A percentile compares a stretch with the other conserved stretches of the same genome.
These are phyloP conservation scores for Pyrus betulifolia DNA, from an alignment of 306 rosid species.

Conservation along the genomic window DNA sequence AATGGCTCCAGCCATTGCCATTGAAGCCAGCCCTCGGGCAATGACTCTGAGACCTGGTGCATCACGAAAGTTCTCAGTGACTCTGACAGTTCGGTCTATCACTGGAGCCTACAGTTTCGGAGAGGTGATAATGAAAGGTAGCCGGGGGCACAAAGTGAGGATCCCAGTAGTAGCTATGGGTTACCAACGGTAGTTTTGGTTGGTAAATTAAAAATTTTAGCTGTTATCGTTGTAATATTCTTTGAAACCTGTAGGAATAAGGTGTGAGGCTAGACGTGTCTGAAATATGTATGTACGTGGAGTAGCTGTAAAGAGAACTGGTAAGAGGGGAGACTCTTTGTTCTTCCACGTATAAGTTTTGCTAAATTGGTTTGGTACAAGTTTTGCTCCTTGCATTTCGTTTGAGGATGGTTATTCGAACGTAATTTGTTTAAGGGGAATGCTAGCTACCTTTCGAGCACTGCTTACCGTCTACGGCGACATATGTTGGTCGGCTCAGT, in stretches of 20 bases:
- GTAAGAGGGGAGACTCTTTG: constrained; percentile 37
- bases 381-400: not conserved
- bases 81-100: constrained; percentile 63
- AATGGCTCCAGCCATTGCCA: constrained; percentile 83
- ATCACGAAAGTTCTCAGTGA: constrained; percentile 50
- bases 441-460: no score
- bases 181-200: constrained; percentile 48
- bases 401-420: not conserved
- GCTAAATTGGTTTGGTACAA: constrained; percentile 30
- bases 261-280: constrained; percentile 46
- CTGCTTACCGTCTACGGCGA: no score
- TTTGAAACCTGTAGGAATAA: constrained; percentile 92
- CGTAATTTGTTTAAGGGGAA: not conserved
- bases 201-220: constrained; percentile 20
- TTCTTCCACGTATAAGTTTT: constrained; percentile 66
- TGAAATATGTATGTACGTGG: constrained; percentile 33
- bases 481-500: no score
- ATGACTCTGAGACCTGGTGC: constrained; percentile 69
- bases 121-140: constrained; percentile 82
- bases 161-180: constrained; percentile 88
- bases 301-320: constrained; percentile 69
- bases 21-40: constrained; percentile 79
- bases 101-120: constrained; percentile 78
- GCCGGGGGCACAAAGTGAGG: constrained; percentile 94
- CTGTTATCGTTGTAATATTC: constrained; percentile 71